Base-by-base conservation (phyloP, 2,329 filamentous ascomycete genomes). In the Orbilia javanica region DNA sequence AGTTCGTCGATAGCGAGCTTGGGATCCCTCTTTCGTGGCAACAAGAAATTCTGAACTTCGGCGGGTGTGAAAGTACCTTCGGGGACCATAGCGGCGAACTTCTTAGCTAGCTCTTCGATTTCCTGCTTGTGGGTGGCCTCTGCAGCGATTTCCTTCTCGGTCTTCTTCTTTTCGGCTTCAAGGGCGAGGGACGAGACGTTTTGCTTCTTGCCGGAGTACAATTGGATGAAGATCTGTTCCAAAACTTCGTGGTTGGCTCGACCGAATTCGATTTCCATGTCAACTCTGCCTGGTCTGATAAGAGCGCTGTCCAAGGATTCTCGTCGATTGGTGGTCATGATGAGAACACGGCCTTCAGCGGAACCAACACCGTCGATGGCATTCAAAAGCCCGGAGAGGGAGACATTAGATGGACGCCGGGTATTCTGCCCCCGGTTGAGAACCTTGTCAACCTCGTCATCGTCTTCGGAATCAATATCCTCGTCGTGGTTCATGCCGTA, bases 281-380 rank as follows among this genome's bases (percentile, higher is more conserved):
- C 91, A 0, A 93, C 88, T 1, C 91, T 86, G 0, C 91, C 91
- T 0, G 90, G 90, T 0, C 91, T 86, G 8, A 91, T 86, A 0
- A 93, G 85, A 0, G 90, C 90, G 1, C 86, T 84, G 81, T 93
- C 90, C 0, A 93, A 87, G 64, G 88, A 87, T 62, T 92, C 89
- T 0, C 88, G 87, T 62, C 88, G 86, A 81, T 93, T 93, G 29
- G 90, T 91, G 0, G 90, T 93, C 90, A 93, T 93, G 82, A 93
- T 88, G 18, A 93, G 86, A 27, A 93, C 89, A 15, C 90, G 87
- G 1, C 91, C 91, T 84, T 93, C 91, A 73, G 89, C 88, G 0
- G 89, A 89, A 0, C 90, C 90, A 0, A 92, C 90, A 1, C 91
- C 91, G 79, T 93, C 91, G 8, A 93, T 87, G 7, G 90, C 89